Percentiles rank a stretch among this genome's conserved stretches.
Conservation (phyloP, 129 eudicot genomes). For the Escallonia herrerae region DNA sequence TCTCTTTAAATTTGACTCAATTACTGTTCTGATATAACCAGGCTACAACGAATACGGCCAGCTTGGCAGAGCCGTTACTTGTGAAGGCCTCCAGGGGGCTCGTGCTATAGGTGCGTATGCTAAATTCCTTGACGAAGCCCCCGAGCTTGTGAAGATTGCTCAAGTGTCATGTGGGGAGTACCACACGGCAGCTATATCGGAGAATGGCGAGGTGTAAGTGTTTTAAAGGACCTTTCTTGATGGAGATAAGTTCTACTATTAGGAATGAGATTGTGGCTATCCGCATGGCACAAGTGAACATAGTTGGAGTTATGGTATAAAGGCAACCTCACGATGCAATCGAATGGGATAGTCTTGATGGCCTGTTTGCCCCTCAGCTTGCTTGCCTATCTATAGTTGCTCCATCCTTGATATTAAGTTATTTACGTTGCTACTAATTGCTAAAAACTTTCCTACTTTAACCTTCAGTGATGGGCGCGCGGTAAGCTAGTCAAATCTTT, state of each 20-base stretch:
- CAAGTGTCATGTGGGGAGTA: conserved; percentile 98
- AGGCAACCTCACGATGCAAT: conserved; percentile 20
- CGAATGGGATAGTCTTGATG: background rate
- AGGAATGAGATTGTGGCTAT: conserved; percentile 28
- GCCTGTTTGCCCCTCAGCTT: conserved; percentile 12
- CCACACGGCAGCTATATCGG: conserved; percentile 94
- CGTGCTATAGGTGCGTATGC: conserved; percentile 70
- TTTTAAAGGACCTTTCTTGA: conserved; percentile 37
- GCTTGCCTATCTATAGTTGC: background rate
- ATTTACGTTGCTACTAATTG: background rate
- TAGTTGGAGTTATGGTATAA: conserved; percentile 20
- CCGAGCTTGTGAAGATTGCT: conserved; percentile 87
- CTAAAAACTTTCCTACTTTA: too few species aligned
- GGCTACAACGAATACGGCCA: conserved; percentile 99
- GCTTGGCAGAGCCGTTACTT: conserved; percentile 96
- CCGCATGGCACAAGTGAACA: conserved; percentile 33
- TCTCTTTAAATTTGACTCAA: conserved; percentile 21
- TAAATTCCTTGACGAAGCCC: conserved; percentile 90
- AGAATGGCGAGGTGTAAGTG: conserved; percentile 98
- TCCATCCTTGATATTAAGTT: background rate
- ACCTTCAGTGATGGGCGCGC: too few species aligned
- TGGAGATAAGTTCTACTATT: conserved; percentile 15
- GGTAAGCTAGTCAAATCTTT: too few species aligned
- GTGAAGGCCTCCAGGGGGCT: conserved; percentile 97
- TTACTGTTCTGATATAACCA: conserved; percentile 47